Base-by-base conservation (phyloP, 164 flowering plant species). In the Stephania yunnanensis region DNA sequence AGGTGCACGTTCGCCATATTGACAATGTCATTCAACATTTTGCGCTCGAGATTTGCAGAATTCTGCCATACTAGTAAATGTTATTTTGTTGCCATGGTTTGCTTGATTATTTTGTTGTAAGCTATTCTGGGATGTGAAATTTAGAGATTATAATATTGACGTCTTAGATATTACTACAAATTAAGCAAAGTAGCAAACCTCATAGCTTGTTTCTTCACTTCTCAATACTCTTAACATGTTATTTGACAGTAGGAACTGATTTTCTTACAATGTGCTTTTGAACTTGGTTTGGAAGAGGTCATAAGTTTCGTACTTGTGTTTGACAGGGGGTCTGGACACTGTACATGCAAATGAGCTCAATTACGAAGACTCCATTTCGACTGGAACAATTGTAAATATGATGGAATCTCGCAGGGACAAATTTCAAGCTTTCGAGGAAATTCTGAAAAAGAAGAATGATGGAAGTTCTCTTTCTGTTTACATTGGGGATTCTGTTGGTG, bases 401-500 rank as follows among this genome's bases (percentile, higher is more conserved):
- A 75, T 84, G 72, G 83, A 84, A 72, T 82, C 86, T 65, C 86
- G 84, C 30, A 52, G 76, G 52, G 86, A 84, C 78, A 84, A 84
- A 71, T 63, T 80, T 74, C 69, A 73, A 66, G 81, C 71, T 45
- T 82, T 84, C 71, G 80, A 76, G 66, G 78, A 77, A 36, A 74
- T 70, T 53, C 65, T 82, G 72, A 75, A 71, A 45, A 75, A 65
- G 48, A 42, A 61, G 22, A 72, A 50, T 48, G 78, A 75, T 13
- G 52, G 64, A 17, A 78, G 80, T 69, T 72, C 77, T 12, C 73
- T 79, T 36, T 76, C 85, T 22, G 76, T 83, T 29, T 83, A 83
- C 65, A 75, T 83, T 64, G 85, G 85, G 15, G 83, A 78, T 67
- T 78, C 85, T 4, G 80, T 83, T 68, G 83, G 83, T 15, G 85